Evolutionary conservation across 164 flowering plant species (phyloP), one percentile per base, ranked within the genome.

Genomic region (Vitis rotundifolia): DNA sequence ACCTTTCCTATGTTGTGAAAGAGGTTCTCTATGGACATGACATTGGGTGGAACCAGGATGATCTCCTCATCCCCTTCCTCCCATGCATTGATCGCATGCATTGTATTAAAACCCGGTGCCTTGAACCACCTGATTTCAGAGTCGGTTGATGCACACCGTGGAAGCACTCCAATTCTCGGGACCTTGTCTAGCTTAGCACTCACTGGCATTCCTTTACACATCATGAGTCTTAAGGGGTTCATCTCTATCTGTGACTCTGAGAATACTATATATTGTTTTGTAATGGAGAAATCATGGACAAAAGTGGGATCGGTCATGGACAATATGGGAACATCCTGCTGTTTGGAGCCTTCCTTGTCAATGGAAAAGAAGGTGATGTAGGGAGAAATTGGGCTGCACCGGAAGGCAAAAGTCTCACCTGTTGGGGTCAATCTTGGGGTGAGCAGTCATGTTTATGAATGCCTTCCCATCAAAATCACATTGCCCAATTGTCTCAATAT

Each of bases 341-440:
- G 50, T 37, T 71, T 76, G 1, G 8, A 14, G 0, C 75, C 79
- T 2, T 51, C 14, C 1, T 29, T 8, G 9, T 63, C 49, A 61
- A 76, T 63, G 3, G 66, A 28, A 52, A 76, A 76, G 55, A 31
- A 71, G 22, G 71, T 9, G n/a, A 71, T 11, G 49, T 11, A 71
- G 0, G 72, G 75, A 1, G 54, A 26, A 12, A 68, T 3, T 0
- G 29, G 61, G 55, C 59, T 28, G 61, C 16, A 50, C 1, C 68
- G 14, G 49, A 76, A 76, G 14, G 75, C 79, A 12, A 71, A 76
- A 8, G 63, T 11, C 61, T 76, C 79, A 3, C 64, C 64, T 0
- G 72, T 56, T 15, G 5, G 63, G 53, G 64, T 76, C 76, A 5
- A 68, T 31, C 55, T 76, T 76, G 0, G 79, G 79, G 66, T 73